Base-by-base conservation (phyloP, 2,329 filamentous ascomycete species). In the Byssoonygena ceratinophila region DNA sequence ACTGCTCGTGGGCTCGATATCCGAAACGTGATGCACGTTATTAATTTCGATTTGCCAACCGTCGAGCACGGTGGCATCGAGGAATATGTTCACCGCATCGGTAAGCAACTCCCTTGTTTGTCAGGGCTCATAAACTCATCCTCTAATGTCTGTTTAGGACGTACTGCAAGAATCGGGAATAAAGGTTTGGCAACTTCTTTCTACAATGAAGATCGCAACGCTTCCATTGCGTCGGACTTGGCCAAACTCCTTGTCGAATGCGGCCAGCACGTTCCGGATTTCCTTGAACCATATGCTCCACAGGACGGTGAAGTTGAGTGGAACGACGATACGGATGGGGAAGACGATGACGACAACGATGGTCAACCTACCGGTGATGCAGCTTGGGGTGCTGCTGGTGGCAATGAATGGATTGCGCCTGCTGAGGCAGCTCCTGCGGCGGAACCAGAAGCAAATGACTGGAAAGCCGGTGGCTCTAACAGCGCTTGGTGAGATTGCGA, bases 51-150 rank as follows among this genome's bases (percentile, higher is more conserved):
- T 56, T 74, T 97, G 1, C 91, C 91, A 0, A 81, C 76, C 4
- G 70, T 75, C 40, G 74, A 81, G 0, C 78, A 91, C 60, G 89
- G 88, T n/a, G 91, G 90, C 1, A 94, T 96, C 52, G 82, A 87
- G 46, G 92, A 97, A 66, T 98, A 97, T 61, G 82, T 85, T 23
- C 92, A 98, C 64, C 87, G 92, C 11, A 97, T 97, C 64, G 92
- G 85, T 87, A 80, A 39, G 51, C 20, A 8, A n/a, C 27, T 40
- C 3, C 3, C 4, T 2, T 18, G 27, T 39, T 8, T 8, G 22
- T n/a, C 29, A 39, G 16, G 44, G 43, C 41, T 46, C 18, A 46
- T 20, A n/a, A n/a, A 7, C n/a, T 12, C 37, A 23, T 36, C 20
- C 45, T 22, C 52, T 55, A 46, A 45, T 50, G 27, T 18, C 18